Conservation (phyloP, 2,329 filamentous ascomycete species). For the Penicillium nordicum region DNA sequence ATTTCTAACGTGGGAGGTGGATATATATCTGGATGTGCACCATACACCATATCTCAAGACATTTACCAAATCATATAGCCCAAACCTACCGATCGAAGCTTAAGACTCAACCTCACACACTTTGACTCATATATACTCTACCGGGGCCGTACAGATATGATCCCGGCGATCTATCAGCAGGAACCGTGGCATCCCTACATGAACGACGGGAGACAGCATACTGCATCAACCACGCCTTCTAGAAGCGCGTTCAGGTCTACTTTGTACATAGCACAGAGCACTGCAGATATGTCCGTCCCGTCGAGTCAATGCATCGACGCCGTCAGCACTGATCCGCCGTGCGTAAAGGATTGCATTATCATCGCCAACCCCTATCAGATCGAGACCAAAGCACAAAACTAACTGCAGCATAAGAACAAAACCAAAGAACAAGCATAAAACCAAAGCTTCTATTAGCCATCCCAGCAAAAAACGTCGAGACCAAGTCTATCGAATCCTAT, state of each 20-base stretch:
- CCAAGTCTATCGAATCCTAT: not conserved
- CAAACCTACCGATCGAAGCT: not conserved
- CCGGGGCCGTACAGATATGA: not conserved
- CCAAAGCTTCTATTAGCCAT: not conserved
- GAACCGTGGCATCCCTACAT: conserved; percentile 9
- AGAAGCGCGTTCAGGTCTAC: conserved; percentile 2
- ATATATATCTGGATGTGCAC: not conserved
- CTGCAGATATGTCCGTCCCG: conserved; percentile 2
- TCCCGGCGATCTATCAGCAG: conserved; percentile 6
- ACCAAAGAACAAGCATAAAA: not conserved
- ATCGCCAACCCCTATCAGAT: not conserved
- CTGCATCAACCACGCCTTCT: conserved; percentile 7
- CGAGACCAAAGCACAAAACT: not conserved
- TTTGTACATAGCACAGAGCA: conserved; percentile 8
- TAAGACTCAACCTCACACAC: not conserved
- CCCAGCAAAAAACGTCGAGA: not conserved
- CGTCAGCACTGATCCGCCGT: conserved; percentile 7
- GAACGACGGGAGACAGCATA: conserved; percentile 12
- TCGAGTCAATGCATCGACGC: conserved; percentile 5
- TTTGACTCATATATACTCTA: not conserved
- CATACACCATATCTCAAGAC: not conserved
- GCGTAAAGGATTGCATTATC: conserved; percentile 5
- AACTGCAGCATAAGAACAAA: not conserved
- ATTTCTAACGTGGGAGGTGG: too few relatives aligned
- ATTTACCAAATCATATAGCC: not conserved